Percentiles rank a stretch among this genome's conserved stretches.
Conservation (phyloP, 75 land plant genomes). For the Pinus tabuliformis region DNA sequence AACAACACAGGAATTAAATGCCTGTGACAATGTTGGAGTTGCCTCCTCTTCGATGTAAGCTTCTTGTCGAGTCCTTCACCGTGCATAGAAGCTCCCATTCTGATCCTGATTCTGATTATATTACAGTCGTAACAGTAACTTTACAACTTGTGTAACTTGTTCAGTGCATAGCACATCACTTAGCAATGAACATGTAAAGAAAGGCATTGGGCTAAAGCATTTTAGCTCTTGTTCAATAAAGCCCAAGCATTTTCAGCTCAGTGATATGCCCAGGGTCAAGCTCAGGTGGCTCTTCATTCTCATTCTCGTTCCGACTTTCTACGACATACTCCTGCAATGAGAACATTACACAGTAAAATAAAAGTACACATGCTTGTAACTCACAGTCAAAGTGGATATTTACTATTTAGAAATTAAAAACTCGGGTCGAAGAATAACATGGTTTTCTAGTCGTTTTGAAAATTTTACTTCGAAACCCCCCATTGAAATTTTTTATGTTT, state of each 20-base stretch:
- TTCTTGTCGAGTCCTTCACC: too few species aligned
- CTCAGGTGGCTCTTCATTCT: slow-evolving; percentile 41
- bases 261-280: slow-evolving; percentile 71
- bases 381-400: background rate
- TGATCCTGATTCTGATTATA: too few species aligned
- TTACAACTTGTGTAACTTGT: too few species aligned
- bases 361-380: background rate
- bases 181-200: too few species aligned
- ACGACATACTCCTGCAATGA: slow-evolving; percentile 77
- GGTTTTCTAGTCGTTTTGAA: background rate
- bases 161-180: too few species aligned
- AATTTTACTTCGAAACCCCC: background rate
- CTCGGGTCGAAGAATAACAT: slow-evolving; percentile 6
- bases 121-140: too few species aligned
- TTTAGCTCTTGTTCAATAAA: slow-evolving; percentile 35
- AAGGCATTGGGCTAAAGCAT: background rate
- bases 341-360: background rate
- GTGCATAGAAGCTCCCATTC: too few species aligned
- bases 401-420: background rate
- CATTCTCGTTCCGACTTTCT: slow-evolving; percentile 54
- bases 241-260: slow-evolving; percentile 80
- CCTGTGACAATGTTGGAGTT: too few species aligned
- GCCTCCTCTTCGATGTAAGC: too few species aligned
- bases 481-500: background rate
- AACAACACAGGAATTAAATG: too few species aligned